Evolutionary conservation across 305 asterid species (phyloP).

Genomic region (Fraxinus greggii): DNA sequence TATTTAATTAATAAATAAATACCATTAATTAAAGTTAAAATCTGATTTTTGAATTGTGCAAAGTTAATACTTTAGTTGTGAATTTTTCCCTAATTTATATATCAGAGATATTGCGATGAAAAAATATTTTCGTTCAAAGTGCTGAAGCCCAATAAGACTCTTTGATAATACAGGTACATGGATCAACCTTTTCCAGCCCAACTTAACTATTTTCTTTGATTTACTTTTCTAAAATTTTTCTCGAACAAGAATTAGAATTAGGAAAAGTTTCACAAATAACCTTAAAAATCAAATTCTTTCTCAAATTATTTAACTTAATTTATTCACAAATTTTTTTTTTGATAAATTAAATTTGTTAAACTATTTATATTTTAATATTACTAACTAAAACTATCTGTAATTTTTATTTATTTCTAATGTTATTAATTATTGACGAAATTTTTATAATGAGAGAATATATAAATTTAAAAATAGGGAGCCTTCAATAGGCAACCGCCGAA

Average conservation of each 20-base stretch:
- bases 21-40: too few species aligned
- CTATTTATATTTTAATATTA: neutral
- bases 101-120: too few species aligned
- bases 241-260: neutral
- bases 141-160: neutral
- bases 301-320: neutral
- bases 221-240: neutral
- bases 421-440: neutral
- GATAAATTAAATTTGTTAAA: neutral
- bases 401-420: neutral
- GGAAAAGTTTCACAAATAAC: neutral
- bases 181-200: neutral
- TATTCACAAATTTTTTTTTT: neutral
- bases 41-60: too few species aligned
- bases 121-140: neutral
- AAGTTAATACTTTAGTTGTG: too few species aligned
- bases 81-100: too few species aligned
- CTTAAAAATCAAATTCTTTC: neutral
- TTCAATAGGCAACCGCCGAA: neutral
- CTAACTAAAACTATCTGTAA: neutral
- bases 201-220: neutral
- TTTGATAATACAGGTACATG: neutral
- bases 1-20: too few species aligned
- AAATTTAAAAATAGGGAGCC: neutral
- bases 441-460: neutral